Evolutionary conservation across 768 basidiomycete genomes (phyloP), one percentile per base, ranked within the genome.

Genomic region (Tulasnella sp.): DNA sequence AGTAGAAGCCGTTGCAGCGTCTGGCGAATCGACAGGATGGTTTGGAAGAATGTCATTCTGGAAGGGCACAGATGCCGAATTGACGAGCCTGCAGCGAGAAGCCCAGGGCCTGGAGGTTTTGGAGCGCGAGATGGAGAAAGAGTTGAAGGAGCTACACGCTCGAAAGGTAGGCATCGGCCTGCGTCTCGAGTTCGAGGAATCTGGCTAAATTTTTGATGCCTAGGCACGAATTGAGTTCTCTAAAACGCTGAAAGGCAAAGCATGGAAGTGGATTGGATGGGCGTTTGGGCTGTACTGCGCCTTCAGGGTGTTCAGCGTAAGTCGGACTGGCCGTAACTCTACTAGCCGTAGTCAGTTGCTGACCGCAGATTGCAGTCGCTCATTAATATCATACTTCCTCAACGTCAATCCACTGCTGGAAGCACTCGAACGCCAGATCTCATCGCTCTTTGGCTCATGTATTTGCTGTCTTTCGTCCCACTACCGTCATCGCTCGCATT

Each of bases 281-380:
- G 24, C 89, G 8, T 93, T 94, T 83, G 92, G 91, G 16, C 79
- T 90, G 3, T 94, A 94, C 83, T 94, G 92, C 81, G 83, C 90
- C 4, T 86, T 90, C 44, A 89, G 93, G 74, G 88, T 91, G 56
- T 80, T 91, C 82, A 91, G 87, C 80, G 93, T 92, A 82, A 82
- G 91, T 87, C 38, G 76, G 76, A 34, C 18, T 42, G 46, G 75
- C 14, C 44, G 31, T 80, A 44, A 38, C 74, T 24, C 19, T 16
- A 31, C n/a, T n/a, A n/a, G n/a, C 52, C 24, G 21, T 52, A n/a
- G 52, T 24, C 21, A 52, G n/a, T 7, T 38, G 38, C 58, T 31
- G 21, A 7, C 76, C n/a, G 27, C 39, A 58, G 71, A 19, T 36
- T 80, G 6, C 81, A 91, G 91, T 88, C 88, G 9, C 80, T 89